Percentiles rank a stretch among this genome's conserved stretches.
Conservation (phyloP, 805 yeast genomes). For the Metschnikowia gruessii region DNA sequence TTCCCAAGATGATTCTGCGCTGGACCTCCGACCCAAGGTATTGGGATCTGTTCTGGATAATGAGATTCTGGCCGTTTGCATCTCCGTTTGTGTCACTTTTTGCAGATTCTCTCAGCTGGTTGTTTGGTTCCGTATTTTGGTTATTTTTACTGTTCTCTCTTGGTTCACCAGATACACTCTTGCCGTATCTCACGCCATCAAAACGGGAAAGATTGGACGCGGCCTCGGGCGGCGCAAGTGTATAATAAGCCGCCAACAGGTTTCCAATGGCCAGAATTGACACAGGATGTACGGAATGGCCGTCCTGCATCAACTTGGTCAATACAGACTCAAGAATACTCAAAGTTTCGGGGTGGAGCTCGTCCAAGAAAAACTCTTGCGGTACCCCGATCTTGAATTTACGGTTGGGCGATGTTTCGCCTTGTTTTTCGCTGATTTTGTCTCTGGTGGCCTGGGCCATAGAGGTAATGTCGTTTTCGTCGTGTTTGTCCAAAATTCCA, state of each 20-base stretch:
- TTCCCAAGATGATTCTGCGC: conserved; percentile 80
- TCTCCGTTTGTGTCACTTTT: conserved; percentile 5
- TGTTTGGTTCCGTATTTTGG: neutral
- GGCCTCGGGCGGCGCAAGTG: conserved; percentile 90
- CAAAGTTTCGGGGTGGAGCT: conserved; percentile 48
- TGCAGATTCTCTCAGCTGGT: no score
- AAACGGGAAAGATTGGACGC: conserved; percentile 85
- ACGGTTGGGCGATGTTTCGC: conserved; percentile 3
- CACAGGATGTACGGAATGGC: conserved; percentile 57
- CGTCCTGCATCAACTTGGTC: conserved; percentile 40
- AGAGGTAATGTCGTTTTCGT: conserved; percentile 78
- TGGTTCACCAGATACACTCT: conserved; percentile 6
- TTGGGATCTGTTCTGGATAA: conserved; percentile 50
- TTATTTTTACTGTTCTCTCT: no score
- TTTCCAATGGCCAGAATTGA: conserved; percentile 66
- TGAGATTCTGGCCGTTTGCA: conserved; percentile 30
- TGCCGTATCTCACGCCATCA: conserved; percentile 89
- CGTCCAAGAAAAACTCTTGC: conserved; percentile 57
- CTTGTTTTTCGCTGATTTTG: conserved; percentile 13
- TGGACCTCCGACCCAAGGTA: conserved; percentile 84
- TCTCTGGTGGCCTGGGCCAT: conserved; percentile 38
- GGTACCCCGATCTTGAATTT: conserved; percentile 68
- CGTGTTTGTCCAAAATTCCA: conserved; percentile 54
- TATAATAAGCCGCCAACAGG: conserved; percentile 78
- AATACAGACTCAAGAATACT: conserved; percentile 48